A percentile compares a stretch with the other conserved stretches of the same genome.
Conservation (phyloP, 2,329 filamentous ascomycete species). For the Alternaria ethzedia region DNA sequence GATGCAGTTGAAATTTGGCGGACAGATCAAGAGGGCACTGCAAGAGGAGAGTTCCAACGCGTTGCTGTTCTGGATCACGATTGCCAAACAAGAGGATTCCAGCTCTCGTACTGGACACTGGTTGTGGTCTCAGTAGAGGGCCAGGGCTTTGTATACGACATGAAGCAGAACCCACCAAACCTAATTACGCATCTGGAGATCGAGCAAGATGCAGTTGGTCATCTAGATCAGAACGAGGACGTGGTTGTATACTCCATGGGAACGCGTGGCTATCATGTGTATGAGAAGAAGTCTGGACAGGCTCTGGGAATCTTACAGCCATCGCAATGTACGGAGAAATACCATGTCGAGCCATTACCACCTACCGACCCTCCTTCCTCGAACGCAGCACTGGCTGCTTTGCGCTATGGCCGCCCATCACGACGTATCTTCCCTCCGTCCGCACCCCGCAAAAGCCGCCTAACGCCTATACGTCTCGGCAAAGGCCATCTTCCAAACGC, state of each 20-base stretch:
- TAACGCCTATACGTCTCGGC: neutral
- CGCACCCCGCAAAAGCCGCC: constrained; percentile 1
- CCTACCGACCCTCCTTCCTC: neutral
- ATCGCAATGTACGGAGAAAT: constrained; percentile 6
- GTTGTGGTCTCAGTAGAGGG: constrained; percentile 9
- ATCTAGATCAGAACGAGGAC: constrained; percentile 13
- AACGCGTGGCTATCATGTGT: constrained; percentile 8
- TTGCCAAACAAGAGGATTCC: constrained; percentile 12
- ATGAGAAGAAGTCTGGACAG: constrained; percentile 7
- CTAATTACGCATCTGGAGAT: constrained; percentile 5
- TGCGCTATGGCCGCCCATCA: neutral
- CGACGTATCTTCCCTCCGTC: neutral
- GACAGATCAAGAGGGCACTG: neutral
- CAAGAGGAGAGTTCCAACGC: constrained; percentile 8
- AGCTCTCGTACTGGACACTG: constrained; percentile 11
- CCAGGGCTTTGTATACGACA: constrained; percentile 11
- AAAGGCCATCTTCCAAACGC: constrained; percentile 3
- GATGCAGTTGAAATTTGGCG: constrained; percentile 9
- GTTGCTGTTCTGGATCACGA: constrained; percentile 2
- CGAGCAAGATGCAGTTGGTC: constrained; percentile 8
- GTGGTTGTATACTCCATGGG: constrained; percentile 11
- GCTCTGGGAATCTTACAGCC: constrained; percentile 4
- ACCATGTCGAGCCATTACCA: neutral
- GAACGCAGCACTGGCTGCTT: neutral
- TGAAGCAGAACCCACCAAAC: constrained; percentile 8